Base-by-base conservation (phyloP, 306 rosid species). In the Benincasa hispida region DNA sequence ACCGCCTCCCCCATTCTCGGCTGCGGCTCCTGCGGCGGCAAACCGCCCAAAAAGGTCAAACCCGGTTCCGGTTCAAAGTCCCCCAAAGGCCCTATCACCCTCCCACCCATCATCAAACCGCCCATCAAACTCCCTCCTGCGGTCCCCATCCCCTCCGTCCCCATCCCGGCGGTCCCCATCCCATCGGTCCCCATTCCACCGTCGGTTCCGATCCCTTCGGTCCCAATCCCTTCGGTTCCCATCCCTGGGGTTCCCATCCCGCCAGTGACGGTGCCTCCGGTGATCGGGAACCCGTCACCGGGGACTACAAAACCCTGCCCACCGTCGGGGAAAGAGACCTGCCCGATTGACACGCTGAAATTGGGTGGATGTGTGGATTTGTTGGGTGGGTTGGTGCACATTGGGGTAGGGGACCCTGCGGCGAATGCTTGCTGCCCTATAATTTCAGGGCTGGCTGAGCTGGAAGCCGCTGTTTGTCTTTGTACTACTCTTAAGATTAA, bases 401-500 rank as follows among this genome's bases (percentile, higher is more conserved):
- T 90, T 75, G 99, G 93, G 2, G 1, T 81, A 1, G 99, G 98
- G 2, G 98, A 95, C 85, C 96, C 97, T 0, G 93, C 10, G 1
- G 96, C 79, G 6, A 95, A 89, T 63, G 6, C 87, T 55, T 95
- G 99, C 68, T 95, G 99, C 79, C 99, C 98, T 0, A 74, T 95
- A 14, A 85, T 95, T 27, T 62, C 83, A 59, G 99, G 99, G 18
- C 89, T 95, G 10, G 98, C 55, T 53, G 93, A 85, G 55, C 2
- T 87, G 12, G 97, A 95, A 78, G 99, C 99, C 1, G 99, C 99
- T 0, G 97, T 37, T 3, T 95, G 99, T 56, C 91, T 95, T 4
- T 95, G 99, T 89, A 95, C 97, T 15, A 88, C 98, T 50, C 92
- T 95, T 22, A 95, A 95, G 83, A 42, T 88, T 21, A 95, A 95